phyloP scores from a whole-genome alignment of 2,329 filamentous ascomycete genomes.

The Aspergillus ibericus region DNA sequence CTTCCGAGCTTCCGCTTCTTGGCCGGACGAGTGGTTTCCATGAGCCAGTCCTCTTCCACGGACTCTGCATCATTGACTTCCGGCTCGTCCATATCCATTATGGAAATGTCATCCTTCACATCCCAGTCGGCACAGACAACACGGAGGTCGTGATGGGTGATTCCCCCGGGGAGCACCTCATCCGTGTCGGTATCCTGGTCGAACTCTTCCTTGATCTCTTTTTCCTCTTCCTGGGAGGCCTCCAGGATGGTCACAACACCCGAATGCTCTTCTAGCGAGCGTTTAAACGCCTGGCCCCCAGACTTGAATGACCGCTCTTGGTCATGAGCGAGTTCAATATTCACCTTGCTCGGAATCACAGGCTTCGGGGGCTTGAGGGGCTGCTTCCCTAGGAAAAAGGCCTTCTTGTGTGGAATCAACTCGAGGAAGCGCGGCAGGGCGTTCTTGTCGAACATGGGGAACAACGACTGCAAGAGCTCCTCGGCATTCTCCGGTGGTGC shows the following conservation, averaged over 20 bases:
- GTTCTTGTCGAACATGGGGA: slow-evolving; percentile 76
- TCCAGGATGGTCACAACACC: slow-evolving; percentile 52
- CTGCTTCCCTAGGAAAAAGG: slow-evolving; percentile 74
- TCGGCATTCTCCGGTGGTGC: slow-evolving; percentile 70
- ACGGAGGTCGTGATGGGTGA: slow-evolving; percentile 76
- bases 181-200: slow-evolving; percentile 61
- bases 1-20: slow-evolving; percentile 66
- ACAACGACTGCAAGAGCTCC: slow-evolving; percentile 75
- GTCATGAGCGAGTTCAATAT: slow-evolving; percentile 79
- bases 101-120: slow-evolving; percentile 56
- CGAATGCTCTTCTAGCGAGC: slow-evolving; percentile 55
- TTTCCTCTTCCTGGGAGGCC: slow-evolving; percentile 51
- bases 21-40: slow-evolving; percentile 50
- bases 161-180: slow-evolving; percentile 64
- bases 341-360: slow-evolving; percentile 82
- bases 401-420: slow-evolving; percentile 77
- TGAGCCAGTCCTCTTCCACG: slow-evolving; percentile 49
- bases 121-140: slow-evolving; percentile 88
- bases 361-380: slow-evolving; percentile 77
- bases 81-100: slow-evolving; percentile 35
- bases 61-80: slow-evolving; percentile 20
- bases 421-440: slow-evolving; percentile 76
- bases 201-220: slow-evolving; percentile 51
- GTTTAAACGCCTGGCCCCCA: slow-evolving; percentile 60
- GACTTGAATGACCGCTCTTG: slow-evolving; percentile 83